Percentiles rank a stretch among this genome's conserved stretches.
These are phyloP conservation scores for Penicillium ochrochloron DNA, from an alignment of 495 filamentous ascomycete species.

Conservation along the genomic window DNA sequence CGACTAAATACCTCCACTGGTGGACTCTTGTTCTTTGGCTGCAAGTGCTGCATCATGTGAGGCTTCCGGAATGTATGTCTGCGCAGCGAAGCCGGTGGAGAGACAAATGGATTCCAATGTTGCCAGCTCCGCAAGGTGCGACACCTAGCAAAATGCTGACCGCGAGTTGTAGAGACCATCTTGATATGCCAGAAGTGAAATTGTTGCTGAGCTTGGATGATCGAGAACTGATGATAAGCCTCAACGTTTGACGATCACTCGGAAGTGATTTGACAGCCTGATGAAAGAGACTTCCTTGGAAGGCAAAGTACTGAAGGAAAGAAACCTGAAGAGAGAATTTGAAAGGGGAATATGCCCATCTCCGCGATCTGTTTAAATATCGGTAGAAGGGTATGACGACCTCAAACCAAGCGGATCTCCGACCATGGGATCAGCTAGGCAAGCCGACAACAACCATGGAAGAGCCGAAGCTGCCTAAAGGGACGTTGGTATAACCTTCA, in stretches of 20 bases:
- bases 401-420: not conserved
- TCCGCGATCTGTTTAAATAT: not conserved
- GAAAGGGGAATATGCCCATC: not conserved
- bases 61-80: not conserved
- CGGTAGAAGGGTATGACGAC: not conserved
- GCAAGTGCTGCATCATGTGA: not conserved
- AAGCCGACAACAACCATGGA: constrained; percentile 5
- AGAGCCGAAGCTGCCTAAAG: constrained; percentile 5
- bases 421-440: not conserved
- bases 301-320: not conserved
- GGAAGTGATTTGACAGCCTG: not conserved
- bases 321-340: not conserved
- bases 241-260: not conserved
- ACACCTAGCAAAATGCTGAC: not conserved
- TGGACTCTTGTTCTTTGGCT: too few relatives aligned
- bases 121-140: not conserved
- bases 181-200: not conserved
- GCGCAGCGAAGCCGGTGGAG: not conserved
- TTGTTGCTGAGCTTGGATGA: not conserved
- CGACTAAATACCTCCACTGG: not conserved
- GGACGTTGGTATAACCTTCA: not conserved
- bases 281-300: not conserved
- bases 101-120: not conserved
- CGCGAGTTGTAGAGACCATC: not conserved
- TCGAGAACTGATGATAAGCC: not conserved